phyloP scores from a whole-genome alignment of 2,329 filamentous ascomycete species.

The Venturia effusa region DNA sequence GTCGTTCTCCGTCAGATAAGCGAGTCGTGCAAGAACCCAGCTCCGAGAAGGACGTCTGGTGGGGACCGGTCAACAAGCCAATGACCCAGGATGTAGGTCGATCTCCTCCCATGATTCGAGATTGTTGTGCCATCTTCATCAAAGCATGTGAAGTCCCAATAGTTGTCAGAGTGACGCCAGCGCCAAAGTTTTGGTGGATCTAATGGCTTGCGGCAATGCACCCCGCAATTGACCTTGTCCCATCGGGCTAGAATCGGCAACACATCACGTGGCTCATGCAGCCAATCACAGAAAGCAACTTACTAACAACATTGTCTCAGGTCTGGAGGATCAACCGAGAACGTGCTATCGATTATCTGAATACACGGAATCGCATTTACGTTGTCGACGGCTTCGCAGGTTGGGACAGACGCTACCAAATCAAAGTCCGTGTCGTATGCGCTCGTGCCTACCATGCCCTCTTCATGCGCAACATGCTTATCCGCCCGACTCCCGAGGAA shows the following conservation, averaged over 20 bases:
- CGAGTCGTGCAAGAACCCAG: conserved; percentile 85
- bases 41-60: conserved; percentile 92
- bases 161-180: background rate
- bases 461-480: conserved; percentile 99
- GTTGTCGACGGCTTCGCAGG: conserved; percentile 95
- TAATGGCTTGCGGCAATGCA: conserved; percentile 3
- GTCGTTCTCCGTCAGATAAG: conserved; percentile 94
- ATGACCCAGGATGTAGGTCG: conserved; percentile 87
- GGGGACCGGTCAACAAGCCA: conserved; percentile 98
- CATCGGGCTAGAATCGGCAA: conserved; percentile 4
- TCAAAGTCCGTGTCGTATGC: conserved; percentile 94
- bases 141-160: background rate
- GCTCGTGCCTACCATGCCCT: conserved; percentile 98
- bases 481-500: conserved; percentile 82
- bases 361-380: conserved; percentile 97
- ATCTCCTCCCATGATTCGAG: background rate
- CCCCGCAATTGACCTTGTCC: conserved; percentile 7
- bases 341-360: conserved; percentile 96
- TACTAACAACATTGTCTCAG: conserved; percentile 37
- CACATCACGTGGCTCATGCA: background rate
- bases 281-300: conserved; percentile 14
- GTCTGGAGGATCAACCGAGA: conserved; percentile 99
- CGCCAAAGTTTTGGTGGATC: background rate
- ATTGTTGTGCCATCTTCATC: background rate
- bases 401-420: conserved; percentile 97